Evolutionary conservation across 352 stramenopile genomes (phyloP).

Genomic region (Pythium brassicae): DNA sequence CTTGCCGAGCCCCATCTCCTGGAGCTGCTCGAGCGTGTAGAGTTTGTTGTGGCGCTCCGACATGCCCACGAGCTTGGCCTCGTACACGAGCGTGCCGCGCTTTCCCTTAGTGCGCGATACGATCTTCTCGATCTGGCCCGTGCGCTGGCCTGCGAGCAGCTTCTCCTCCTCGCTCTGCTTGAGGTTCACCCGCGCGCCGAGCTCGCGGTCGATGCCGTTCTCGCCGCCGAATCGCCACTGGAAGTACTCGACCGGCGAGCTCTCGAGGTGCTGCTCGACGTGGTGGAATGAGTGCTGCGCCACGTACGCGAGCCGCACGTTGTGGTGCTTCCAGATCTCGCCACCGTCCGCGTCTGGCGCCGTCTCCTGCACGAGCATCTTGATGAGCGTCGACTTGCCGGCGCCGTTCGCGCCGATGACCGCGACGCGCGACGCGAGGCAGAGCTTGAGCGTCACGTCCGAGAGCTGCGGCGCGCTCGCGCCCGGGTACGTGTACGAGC

Average conservation of each 20-base stretch:
- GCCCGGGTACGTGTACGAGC: constrained; percentile 82
- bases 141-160: constrained; percentile 86
- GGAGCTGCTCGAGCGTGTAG: constrained; percentile 62
- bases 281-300: constrained; percentile 98
- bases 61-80: constrained; percentile 86
- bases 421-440: constrained; percentile 76
- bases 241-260: constrained; percentile 96
- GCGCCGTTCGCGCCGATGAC: constrained; percentile 89
- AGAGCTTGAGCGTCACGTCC: constrained; percentile 76
- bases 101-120: constrained; percentile 83
- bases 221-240: constrained; percentile 95
- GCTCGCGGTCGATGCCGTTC: constrained; percentile 93
- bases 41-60: constrained; percentile 57
- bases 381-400: constrained; percentile 96
- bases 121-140: constrained; percentile 93
- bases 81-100: constrained; percentile 80
- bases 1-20: constrained; percentile 65
- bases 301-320: constrained; percentile 94
- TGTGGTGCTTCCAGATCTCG: constrained; percentile 81
- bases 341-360: constrained; percentile 49
- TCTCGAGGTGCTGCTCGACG: constrained; percentile 96
- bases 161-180: constrained; percentile 92
- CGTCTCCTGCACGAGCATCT: constrained; percentile 88
- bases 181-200: constrained; percentile 86
- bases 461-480: constrained; percentile 77